Percentiles rank a stretch among this genome's conserved stretches.
phyloP scores from a whole-genome alignment of 306 rosid genomes.

The Fagus crenata region DNA sequence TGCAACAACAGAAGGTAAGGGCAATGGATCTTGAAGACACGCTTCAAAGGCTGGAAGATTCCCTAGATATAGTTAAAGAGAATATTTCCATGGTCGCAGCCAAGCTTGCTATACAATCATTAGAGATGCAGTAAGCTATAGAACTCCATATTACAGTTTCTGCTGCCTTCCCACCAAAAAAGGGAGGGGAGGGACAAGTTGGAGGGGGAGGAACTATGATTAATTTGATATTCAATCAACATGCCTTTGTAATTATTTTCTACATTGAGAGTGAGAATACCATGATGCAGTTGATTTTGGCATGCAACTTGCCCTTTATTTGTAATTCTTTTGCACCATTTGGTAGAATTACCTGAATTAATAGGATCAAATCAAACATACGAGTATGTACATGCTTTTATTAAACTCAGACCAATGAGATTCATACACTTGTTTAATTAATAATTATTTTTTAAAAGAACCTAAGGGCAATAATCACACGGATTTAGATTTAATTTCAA shows the following conservation, averaged over 20 bases:
- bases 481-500: too few relatives aligned
- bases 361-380: too few relatives aligned
- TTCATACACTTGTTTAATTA: too few relatives aligned
- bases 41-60: slow-evolving; percentile 39
- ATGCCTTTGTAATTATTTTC: too few relatives aligned
- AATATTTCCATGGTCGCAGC: slow-evolving; percentile 44
- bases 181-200: too few relatives aligned
- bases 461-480: too few relatives aligned
- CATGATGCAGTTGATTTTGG: not conserved
- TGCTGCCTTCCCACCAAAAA: not conserved
- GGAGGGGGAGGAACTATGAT: not conserved
- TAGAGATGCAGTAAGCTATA: slow-evolving; percentile 30
- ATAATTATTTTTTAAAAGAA: too few relatives aligned
- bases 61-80: slow-evolving; percentile 26
- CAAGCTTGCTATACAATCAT: slow-evolving; percentile 50
- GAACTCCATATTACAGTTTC: not conserved
- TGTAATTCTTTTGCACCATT: not conserved
- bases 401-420: too few relatives aligned
- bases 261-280: too few relatives aligned
- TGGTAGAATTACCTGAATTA: too few relatives aligned
- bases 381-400: too few relatives aligned
- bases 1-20: slow-evolving; percentile 42
- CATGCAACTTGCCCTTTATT: not conserved
- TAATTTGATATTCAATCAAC: too few relatives aligned
- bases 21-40: slow-evolving; percentile 52